A percentile compares a stretch with the other conserved stretches of the same genome.
Conservation (phyloP, 345 rosid species). For the Garcia nutans region DNA sequence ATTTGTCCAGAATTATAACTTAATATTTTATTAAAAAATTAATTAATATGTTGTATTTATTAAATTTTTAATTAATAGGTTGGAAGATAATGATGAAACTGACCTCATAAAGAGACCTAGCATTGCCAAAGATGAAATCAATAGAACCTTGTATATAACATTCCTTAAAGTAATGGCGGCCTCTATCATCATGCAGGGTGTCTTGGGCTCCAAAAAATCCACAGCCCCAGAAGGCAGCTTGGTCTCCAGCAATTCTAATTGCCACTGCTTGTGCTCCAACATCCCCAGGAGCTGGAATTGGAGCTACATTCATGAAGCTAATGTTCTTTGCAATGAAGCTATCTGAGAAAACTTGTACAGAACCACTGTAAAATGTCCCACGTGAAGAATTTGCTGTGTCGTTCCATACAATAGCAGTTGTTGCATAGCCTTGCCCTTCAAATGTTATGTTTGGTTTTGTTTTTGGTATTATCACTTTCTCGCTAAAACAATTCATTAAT, state of each 20-base stretch:
- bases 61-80: too few relatives aligned
- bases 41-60: too few relatives aligned
- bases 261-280: slow-evolving; percentile 88
- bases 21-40: too few relatives aligned
- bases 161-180: slow-evolving; percentile 87
- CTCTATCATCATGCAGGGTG: slow-evolving; percentile 84
- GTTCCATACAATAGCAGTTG: slow-evolving; percentile 86
- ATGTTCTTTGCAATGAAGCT: slow-evolving; percentile 78
- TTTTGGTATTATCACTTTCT: slow-evolving; percentile 63
- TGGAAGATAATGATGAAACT: background rate
- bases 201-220: slow-evolving; percentile 98
- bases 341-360: slow-evolving; percentile 77
- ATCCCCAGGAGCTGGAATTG: slow-evolving; percentile 76
- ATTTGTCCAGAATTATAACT: too few relatives aligned
- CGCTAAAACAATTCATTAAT: slow-evolving; percentile 37
- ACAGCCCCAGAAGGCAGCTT: slow-evolving; percentile 72
- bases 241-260: slow-evolving; percentile 66
- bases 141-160: slow-evolving; percentile 96
- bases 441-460: slow-evolving; percentile 76
- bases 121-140: slow-evolving; percentile 88
- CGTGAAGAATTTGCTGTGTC: slow-evolving; percentile 72
- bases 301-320: slow-evolving; percentile 93
- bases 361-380: slow-evolving; percentile 74
- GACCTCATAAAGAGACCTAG: slow-evolving; percentile 74
- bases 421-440: slow-evolving; percentile 82